Evolutionary conservation across 148 eudicot species (phyloP), one percentile per base, ranked within the genome.

Genomic region (Rheum nobile): DNA sequence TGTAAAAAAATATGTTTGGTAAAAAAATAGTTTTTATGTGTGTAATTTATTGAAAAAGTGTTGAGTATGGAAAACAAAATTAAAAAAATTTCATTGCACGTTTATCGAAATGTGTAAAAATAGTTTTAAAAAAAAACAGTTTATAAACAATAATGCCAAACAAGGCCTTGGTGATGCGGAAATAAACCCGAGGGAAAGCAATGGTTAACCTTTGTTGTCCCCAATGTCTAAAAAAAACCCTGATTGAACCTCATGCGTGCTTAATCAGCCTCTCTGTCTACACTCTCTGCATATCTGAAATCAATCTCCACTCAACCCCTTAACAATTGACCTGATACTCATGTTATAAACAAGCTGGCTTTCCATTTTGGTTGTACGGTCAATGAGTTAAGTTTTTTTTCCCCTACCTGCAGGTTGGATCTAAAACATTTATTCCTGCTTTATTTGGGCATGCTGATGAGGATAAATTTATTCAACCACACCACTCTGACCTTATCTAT

Each of bases 371-470:
- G 32, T 65, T 65, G 11, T 65, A 0, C 70, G 4, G 10, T 16
- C 22, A 14, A 14, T 65, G 21, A 65, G 24, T 34, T 16, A 65
- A 14, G 65, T 24, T 57, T 6, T 63, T 16, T 34, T 14, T 7
- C 5, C 21, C 32, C 41, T 65, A 19, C 73, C 73, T 77, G 85
- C 90, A 90, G 98, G 96, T 82, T 85, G 89, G 90, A 35, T 83
- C 96, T 7, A 87, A 86, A 79, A 87, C 93, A 67, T 87, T 76
- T 77, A 89, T 90, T 86, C 98, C 98, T 44, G 91, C 90, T 69
- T 80, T 92, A 75, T 88, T 92, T 90, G 96, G 89, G 67, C 98
- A 92, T 87, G 98, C 91, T 74, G 87, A 86, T 46, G 96, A 81
- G 72, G 98, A 92, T 84, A 92, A 86, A 72, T 92, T 92, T 71